Percentiles rank a stretch among this genome's conserved stretches.
Evolutionary conservation across 345 rosid genomes (phyloP).

Genomic region (Corchorus olitorius): DNA sequence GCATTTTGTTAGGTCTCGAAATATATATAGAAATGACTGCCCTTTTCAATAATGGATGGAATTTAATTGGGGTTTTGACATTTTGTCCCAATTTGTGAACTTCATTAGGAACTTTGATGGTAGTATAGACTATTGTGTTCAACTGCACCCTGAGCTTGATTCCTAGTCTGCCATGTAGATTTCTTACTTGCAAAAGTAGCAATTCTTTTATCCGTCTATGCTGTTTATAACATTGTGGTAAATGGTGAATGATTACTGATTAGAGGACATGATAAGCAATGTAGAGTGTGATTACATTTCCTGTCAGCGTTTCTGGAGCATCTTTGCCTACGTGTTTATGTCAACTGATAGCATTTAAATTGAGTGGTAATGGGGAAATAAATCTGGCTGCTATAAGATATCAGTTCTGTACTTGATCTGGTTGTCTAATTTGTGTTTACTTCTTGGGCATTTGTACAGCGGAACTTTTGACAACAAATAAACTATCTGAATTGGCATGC

Average conservation of each 20-base stretch:
- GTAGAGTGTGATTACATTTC: background rate
- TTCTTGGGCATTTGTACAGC: conserved; percentile 45
- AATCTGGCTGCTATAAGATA: too few relatives aligned
- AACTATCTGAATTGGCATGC: conserved; percentile 91
- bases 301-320: background rate
- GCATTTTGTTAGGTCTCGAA: conserved; percentile 16
- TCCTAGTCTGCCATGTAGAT: conserved; percentile 1
- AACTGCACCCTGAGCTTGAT: background rate
- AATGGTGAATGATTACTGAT: conserved; percentile 1
- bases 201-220: too few relatives aligned
- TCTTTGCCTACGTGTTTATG: background rate
- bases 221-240: background rate
- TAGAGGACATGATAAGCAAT: conserved; percentile 10
- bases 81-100: background rate
- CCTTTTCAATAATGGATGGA: conserved; percentile 8
- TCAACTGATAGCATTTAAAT: background rate
- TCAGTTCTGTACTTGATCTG: background rate
- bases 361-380: background rate
- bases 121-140: background rate
- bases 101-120: background rate
- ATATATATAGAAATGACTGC: background rate
- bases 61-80: background rate
- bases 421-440: conserved; percentile 10
- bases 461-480: conserved; percentile 86
- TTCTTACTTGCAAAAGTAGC: background rate